These are phyloP conservation scores for Penstemon barbatus DNA, from an alignment of 257 asterid genomes.

Conservation along the genomic window DNA sequence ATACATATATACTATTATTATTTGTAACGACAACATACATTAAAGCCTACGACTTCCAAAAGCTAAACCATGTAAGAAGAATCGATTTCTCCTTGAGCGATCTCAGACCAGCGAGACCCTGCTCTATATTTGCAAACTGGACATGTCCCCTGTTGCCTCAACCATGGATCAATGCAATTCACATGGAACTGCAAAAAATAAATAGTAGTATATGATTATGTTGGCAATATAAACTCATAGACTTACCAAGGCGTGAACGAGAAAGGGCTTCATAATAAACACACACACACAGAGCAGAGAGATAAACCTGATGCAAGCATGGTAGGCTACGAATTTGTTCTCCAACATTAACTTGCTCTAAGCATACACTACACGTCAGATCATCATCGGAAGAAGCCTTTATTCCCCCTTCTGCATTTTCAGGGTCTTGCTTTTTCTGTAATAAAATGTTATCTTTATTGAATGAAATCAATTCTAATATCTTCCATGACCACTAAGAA, in stretches of 20 bases:
- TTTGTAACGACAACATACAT: neutral
- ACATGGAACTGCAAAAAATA: conserved; percentile 75
- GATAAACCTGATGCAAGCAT: conserved; percentile 90
- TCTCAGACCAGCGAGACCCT: conserved; percentile 66
- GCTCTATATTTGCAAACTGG: conserved; percentile 95
- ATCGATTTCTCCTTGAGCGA: conserved; percentile 51
- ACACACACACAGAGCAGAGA: conserved; percentile 5
- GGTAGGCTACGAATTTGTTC: conserved; percentile 96
- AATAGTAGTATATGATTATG: neutral
- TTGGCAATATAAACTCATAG: neutral
- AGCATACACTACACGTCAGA: conserved; percentile 95
- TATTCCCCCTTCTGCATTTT: conserved; percentile 40
- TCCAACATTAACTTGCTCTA: conserved; percentile 92
- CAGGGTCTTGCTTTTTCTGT: conserved; percentile 76
- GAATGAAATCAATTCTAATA: neutral
- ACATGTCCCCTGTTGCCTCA: conserved; percentile 95
- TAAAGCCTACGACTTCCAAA: neutral
- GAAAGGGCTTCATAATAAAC: neutral
- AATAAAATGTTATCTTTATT: neutral
- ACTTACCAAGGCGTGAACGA: neutral
- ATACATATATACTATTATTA: neutral
- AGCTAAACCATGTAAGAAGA: conserved; percentile 60
- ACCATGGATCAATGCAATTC: conserved; percentile 97
- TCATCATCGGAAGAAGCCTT: conserved; percentile 66
- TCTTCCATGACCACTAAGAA: conserved; percentile 14